Conservation (phyloP, 148 eudicot species). For the Camellia sinensis region DNA sequence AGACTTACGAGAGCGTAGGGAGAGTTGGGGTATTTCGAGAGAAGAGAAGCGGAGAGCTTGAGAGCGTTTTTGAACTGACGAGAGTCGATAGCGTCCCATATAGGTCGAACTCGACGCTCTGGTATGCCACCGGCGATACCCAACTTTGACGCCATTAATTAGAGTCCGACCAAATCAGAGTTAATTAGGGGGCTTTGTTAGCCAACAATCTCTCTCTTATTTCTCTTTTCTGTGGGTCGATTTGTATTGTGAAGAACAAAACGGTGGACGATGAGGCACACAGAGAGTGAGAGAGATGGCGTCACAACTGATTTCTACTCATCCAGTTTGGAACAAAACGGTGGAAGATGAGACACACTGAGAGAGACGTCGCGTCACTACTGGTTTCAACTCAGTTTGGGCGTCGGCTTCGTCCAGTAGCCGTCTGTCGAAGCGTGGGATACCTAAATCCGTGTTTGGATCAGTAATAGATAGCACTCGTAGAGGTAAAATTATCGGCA, state of each 20-base stretch:
- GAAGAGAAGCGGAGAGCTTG: constrained; percentile 59
- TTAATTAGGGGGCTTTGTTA: not conserved
- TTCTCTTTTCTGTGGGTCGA: not conserved
- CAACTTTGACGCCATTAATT: constrained; percentile 68
- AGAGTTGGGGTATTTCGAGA: constrained; percentile 63
- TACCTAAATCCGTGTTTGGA: too few relatives aligned
- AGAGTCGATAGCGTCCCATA: constrained; percentile 95
- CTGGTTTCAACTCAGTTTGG: constrained; percentile 3
- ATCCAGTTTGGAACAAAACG: not conserved
- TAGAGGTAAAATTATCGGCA: too few relatives aligned
- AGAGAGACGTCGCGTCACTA: not conserved
- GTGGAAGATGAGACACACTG: not conserved
- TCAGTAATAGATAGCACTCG: too few relatives aligned
- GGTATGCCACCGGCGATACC: constrained; percentile 91
- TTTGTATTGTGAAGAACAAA: not conserved
- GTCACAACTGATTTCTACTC: too few relatives aligned
- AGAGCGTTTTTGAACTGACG: constrained; percentile 90
- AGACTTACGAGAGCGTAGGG: constrained; percentile 75
- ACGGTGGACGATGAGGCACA: not conserved
- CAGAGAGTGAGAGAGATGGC: too few relatives aligned
- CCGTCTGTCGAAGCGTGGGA: too few relatives aligned
- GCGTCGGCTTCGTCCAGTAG: not conserved
- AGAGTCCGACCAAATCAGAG: not conserved
- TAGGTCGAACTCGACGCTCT: constrained; percentile 84
- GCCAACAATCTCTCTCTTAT: not conserved